phyloP scores from a whole-genome alignment of 805 yeast species.

The Suhomyces sp. region DNA sequence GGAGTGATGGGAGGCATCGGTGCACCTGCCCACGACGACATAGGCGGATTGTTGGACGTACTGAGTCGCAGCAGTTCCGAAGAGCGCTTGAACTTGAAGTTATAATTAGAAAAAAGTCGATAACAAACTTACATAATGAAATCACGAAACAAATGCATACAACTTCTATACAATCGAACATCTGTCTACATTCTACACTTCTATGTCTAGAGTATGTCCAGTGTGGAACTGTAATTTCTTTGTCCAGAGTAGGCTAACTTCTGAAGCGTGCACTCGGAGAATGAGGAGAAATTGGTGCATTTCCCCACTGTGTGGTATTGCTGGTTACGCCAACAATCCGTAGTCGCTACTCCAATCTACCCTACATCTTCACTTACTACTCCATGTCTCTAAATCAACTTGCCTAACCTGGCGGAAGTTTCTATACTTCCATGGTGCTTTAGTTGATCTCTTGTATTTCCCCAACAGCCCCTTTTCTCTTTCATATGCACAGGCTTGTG shows the following conservation, averaged over 20 bases:
- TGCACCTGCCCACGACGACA: conserved; percentile 1
- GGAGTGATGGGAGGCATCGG: conserved; percentile 3
- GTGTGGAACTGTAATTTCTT: too few relatives aligned
- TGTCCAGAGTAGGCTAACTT: too few relatives aligned
- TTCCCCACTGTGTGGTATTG: too few relatives aligned
- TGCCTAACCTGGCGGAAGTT: too few relatives aligned
- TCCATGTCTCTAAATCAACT: background rate
- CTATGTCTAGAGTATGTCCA: background rate
- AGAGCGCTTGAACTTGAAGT: conserved; percentile 34
- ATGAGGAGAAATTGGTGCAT: background rate
- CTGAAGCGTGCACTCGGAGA: background rate
- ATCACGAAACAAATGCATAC: background rate
- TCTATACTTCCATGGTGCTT: too few relatives aligned
- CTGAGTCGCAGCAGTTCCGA: conserved; percentile 31
- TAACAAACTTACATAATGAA: background rate
- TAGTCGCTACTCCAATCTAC: too few relatives aligned
- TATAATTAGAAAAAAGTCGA: conserved; percentile 9
- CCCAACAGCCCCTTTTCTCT: too few relatives aligned
- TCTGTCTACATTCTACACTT: background rate
- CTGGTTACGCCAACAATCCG: too few relatives aligned
- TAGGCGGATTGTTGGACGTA: conserved; percentile 23
- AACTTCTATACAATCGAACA: too few relatives aligned
- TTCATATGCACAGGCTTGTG: background rate
- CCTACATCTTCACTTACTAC: too few relatives aligned
- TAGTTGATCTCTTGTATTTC: too few relatives aligned